These are phyloP conservation scores for Macrolepiota dolichaula DNA, from an alignment of 768 basidiomycete species.

Conservation along the genomic window DNA sequence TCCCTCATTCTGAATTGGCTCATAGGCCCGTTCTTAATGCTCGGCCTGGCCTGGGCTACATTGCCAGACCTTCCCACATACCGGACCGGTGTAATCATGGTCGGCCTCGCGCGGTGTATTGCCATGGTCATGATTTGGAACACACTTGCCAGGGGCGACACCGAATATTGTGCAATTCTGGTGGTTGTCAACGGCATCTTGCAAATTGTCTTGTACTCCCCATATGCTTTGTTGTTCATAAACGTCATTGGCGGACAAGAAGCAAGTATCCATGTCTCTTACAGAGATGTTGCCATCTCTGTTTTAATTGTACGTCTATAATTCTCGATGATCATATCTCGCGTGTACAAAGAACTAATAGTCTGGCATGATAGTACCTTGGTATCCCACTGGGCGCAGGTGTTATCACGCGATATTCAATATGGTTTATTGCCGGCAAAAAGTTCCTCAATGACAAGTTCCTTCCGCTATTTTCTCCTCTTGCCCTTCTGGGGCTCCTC, in stretches of 20 bases:
- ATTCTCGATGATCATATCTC: neutral
- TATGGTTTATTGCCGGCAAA: conserved; percentile 43
- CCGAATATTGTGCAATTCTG: conserved; percentile 73
- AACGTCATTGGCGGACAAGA: conserved; percentile 53
- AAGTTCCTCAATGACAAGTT: conserved; percentile 54
- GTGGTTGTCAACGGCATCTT: conserved; percentile 79
- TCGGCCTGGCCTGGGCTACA: conserved; percentile 83
- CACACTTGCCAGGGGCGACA: conserved; percentile 64
- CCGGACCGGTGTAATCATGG: conserved; percentile 78
- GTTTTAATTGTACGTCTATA: conserved; percentile 61
- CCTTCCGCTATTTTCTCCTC: conserved; percentile 63
- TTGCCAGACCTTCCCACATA: conserved; percentile 76
- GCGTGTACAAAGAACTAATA: neutral
- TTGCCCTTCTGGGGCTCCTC: conserved; percentile 72
- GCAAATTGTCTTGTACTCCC: conserved; percentile 76
- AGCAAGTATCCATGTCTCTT: conserved; percentile 42
- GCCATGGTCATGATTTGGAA: conserved; percentile 87
- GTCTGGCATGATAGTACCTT: conserved; percentile 52
- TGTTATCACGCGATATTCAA: conserved; percentile 58
- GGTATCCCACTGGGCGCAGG: conserved; percentile 79
- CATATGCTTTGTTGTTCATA: conserved; percentile 70
- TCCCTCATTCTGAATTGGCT: conserved; percentile 80
- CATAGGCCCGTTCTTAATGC: conserved; percentile 77
- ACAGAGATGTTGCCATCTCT: conserved; percentile 58
- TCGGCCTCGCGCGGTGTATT: conserved; percentile 71